These are phyloP conservation scores for Exophiala calicioides DNA, from an alignment of 2,329 filamentous ascomycete genomes.

Conservation along the genomic window DNA sequence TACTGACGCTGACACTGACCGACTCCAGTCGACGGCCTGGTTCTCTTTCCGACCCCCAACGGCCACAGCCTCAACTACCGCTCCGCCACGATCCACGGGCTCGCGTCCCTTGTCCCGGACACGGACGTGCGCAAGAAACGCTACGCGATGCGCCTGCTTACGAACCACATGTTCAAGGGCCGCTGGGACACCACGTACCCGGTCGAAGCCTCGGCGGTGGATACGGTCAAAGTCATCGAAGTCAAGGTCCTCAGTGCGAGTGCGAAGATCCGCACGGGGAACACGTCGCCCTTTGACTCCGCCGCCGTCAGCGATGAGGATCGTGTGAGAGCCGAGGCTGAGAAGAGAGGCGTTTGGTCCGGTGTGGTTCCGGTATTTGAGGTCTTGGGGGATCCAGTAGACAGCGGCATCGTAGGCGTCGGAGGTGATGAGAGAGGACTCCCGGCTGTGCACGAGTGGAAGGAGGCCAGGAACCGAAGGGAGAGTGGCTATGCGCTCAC, in stretches of 20 bases:
- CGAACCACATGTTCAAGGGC: constrained; percentile 1
- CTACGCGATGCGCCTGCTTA: constrained; percentile 2
- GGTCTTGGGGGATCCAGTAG: neutral
- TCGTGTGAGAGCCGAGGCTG: neutral
- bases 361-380: constrained; percentile 2
- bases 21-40: neutral
- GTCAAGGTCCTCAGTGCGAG: constrained; percentile 1
- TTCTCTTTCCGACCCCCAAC: constrained; percentile 1
- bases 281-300: neutral
- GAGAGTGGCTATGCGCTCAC: constrained; percentile 1
- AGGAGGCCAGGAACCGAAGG: neutral
- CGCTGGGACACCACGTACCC: constrained; percentile 5
- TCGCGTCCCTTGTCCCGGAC: neutral
- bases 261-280: neutral
- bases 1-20: no score
- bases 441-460: neutral
- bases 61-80: constrained; percentile 3
- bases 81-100: neutral
- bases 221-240: constrained; percentile 2
- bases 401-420: neutral
- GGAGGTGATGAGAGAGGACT: neutral
- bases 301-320: neutral
- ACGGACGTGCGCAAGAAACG: constrained; percentile 2
- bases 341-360: neutral
- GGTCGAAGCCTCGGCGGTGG: neutral